Base-by-base conservation (phyloP, 345 rosid genomes). In the Noccaea caerulescens region DNA sequence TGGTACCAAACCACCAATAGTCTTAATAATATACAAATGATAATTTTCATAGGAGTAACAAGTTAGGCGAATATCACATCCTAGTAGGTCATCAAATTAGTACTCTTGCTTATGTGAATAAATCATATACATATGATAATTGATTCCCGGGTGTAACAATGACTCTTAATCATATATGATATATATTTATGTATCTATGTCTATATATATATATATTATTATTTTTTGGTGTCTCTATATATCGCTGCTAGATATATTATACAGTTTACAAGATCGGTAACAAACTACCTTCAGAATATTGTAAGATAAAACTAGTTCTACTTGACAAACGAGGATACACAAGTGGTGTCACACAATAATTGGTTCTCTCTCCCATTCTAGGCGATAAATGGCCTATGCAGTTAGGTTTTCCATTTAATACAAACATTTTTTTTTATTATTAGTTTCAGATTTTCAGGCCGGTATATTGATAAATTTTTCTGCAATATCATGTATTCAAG, bases 11-110 rank as follows among this genome's bases (percentile, higher is more conserved):
- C 23, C 1, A 20, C 23, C 43, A 47, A 9, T 49, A 14, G 27
- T 70, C 14, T 51, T 18, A 43, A 55, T 46, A 50, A 42, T 11
- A 68, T 16, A 51, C 8, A 20, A 54, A 37, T 71, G 16, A 23
- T 63, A 25, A 33, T 72, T 36, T 20, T 62, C 37, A 34, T 33
- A 23, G 62, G 45, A 51, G 43, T 56, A 64, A 32, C 54, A 57
- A 58, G 55, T 72, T 58, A 14, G 30, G 58, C 5, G 8, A 61
- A 61, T 39, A 52, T 42, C 69, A 20, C 37, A 16, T 6, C 52
- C 23, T 37, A 10, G 8, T 36, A 30, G 14, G 30, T 59, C n/a
- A 49, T 60, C 13, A 60, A 61, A 37, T n/a, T 25, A 25, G 30
- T 25, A 61, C 11, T 60, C 8, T 41, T 1, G 46, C n/a, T 57